phyloP scores from a whole-genome alignment of 805 yeast species.

The Pichia phayaonensis region DNA sequence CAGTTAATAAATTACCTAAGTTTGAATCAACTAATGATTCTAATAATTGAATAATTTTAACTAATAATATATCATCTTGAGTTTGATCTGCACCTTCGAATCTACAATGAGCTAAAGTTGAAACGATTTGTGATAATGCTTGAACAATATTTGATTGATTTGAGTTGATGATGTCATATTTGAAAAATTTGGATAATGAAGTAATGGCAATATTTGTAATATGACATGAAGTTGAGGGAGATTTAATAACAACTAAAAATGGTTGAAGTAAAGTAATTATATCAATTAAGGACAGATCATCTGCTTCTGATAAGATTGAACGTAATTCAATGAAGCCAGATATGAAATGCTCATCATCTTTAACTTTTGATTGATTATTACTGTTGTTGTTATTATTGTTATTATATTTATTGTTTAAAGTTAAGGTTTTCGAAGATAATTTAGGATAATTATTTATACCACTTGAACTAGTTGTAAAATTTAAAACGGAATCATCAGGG shows the following conservation, averaged over 20 bases:
- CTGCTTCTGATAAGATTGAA: constrained; percentile 53
- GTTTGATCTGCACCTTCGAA: constrained; percentile 92
- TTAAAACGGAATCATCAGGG: constrained; percentile 21
- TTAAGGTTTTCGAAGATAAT: neutral
- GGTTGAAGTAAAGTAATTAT: constrained; percentile 76
- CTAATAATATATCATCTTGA: constrained; percentile 83
- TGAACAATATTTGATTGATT: constrained; percentile 47
- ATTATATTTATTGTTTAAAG: neutral
- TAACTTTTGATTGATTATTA: constrained; percentile 21
- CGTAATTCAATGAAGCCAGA: constrained; percentile 76
- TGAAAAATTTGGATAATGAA: constrained; percentile 66
- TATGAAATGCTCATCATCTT: constrained; percentile 49
- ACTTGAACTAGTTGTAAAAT: constrained; percentile 10
- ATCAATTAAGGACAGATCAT: constrained; percentile 50
- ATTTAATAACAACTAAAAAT: constrained; percentile 72
- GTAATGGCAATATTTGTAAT: constrained; percentile 77
- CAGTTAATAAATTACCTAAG: constrained; percentile 59
- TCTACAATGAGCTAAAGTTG: constrained; percentile 84
- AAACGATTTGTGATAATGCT: constrained; percentile 57
- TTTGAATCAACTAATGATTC: constrained; percentile 61
- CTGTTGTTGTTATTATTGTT: constrained; percentile 3
- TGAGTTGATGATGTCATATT: constrained; percentile 55
- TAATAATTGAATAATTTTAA: constrained; percentile 71
- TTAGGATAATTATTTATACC: neutral
- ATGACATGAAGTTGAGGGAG: constrained; percentile 78